Percentiles rank a stretch among this genome's conserved stretches.
Conservation (phyloP, 2,329 filamentous ascomycete genomes). For the Paracoccidioides brasiliensis region DNA sequence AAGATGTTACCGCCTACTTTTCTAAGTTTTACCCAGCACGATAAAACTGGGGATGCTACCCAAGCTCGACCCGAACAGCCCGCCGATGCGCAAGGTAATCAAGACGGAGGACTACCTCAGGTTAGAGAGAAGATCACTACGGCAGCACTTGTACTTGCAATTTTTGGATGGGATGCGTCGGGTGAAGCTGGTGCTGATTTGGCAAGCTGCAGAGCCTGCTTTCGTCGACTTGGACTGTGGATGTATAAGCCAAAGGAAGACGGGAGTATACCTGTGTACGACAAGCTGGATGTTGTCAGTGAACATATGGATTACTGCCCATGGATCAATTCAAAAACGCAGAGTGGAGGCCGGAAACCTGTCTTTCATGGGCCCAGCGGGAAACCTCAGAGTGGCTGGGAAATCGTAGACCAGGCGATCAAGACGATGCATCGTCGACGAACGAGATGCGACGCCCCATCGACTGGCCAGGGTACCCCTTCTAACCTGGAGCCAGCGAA, state of each 20-base stretch:
- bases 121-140: slow-evolving; percentile 35
- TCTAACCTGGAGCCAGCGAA: slow-evolving; percentile 10
- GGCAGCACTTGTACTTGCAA: slow-evolving; percentile 53
- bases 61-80: neutral
- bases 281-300: slow-evolving; percentile 51
- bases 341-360: slow-evolving; percentile 35
- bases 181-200: slow-evolving; percentile 41
- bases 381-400: slow-evolving; percentile 33
- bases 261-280: slow-evolving; percentile 23
- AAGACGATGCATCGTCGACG: slow-evolving; percentile 26
- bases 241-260: slow-evolving; percentile 72
- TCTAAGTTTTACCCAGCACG: neutral
- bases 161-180: slow-evolving; percentile 65
- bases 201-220: slow-evolving; percentile 71
- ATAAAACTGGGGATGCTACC: no score
- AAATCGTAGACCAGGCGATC: slow-evolving; percentile 31
- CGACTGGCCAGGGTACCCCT: slow-evolving; percentile 14
- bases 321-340: slow-evolving; percentile 55
- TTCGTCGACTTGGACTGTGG: slow-evolving; percentile 82
- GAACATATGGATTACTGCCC: slow-evolving; percentile 78
- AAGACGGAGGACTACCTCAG: neutral
- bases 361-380: slow-evolving; percentile 21
- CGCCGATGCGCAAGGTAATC: neutral
- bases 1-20: slow-evolving; percentile 19
- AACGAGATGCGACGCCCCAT: slow-evolving; percentile 16